Evolutionary conservation across 176 grass and related monocot genomes (phyloP), one percentile per base, ranked within the genome.

Genomic region (Phoenix dactylifera): DNA sequence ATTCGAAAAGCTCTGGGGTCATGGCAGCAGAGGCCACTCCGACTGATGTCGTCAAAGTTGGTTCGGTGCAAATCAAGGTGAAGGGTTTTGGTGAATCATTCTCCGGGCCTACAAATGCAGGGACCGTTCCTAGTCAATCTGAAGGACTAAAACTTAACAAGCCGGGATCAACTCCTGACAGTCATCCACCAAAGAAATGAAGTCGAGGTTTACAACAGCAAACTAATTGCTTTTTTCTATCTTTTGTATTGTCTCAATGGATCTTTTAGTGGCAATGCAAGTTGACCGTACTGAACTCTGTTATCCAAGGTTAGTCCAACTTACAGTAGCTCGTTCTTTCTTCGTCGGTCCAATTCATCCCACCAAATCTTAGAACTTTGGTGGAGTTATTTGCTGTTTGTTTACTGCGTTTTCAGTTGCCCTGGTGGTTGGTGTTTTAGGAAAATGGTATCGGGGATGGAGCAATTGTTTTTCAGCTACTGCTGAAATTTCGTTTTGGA

Each of bases 1-100:
- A 44, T 44, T 44, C 6, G 1, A 44, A 44, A 44, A 44, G 35
- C 35, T 44, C 35, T 12, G 10, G 35, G 35, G 6, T 44, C 9
- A 12, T 57, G 19, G 7, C 26, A 26, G 17, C 28, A 71, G 51
- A 59, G 4, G 58, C 26, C 24, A 57, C 59, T 73, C 58, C 62
- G 16, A 58, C 65, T 48, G 49, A 65, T 75, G 69, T 85, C 24
- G 68, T 89, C 14, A 75, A 84, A 67, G 81, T 84, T 69, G 81
- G 86, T 9, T 89, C 81, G 16, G 55, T 80, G 66, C 86, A 62
- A 59, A 89, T 89, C 62, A 80, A 81, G 52, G 81, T 89, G 15
- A 81, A 77, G 16, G 69, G 32, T 55, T 29, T 50, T 7, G 69
- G 69, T 68, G 69, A 77, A 51, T 74, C 64, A 4, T 72, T 56